phyloP scores from a whole-genome alignment of 371 early-diverging fungal species.

The Phascolomyces articulosus region DNA sequence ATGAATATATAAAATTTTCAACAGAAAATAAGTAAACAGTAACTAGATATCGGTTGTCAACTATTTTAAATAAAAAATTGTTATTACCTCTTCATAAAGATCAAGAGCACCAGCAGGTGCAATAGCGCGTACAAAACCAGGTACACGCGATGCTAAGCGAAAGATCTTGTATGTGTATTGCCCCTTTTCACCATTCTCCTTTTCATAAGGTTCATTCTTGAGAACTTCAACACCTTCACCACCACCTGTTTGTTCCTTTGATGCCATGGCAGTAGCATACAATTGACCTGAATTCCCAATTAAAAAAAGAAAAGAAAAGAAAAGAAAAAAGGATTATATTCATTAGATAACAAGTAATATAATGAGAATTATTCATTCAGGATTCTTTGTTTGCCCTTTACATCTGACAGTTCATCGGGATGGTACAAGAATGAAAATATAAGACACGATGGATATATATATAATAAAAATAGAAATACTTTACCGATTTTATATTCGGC shows the following conservation, averaged over 20 bases:
- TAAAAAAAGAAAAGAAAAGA: constrained; percentile 1
- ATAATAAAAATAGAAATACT: too few species aligned
- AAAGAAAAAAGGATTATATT: background rate
- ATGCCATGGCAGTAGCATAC: constrained; percentile 75
- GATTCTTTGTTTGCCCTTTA: too few species aligned
- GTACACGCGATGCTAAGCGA: constrained; percentile 64
- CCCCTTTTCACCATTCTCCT: constrained; percentile 66
- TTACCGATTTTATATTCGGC: constrained; percentile 69
- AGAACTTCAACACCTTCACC: constrained; percentile 55
- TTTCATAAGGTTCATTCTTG: constrained; percentile 46
- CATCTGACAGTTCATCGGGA: constrained; percentile 8
- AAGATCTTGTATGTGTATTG: constrained; percentile 83
- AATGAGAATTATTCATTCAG: too few species aligned
- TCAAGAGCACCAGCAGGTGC: constrained; percentile 68
- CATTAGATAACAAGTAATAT: background rate
- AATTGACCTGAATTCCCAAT: constrained; percentile 57
- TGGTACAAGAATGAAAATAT: background rate
- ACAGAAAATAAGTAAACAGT: background rate
- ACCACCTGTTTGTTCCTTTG: constrained; percentile 74
- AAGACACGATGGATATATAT: background rate
- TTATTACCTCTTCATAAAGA: constrained; percentile 62
- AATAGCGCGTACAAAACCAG: constrained; percentile 58
- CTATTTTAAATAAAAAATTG: background rate
- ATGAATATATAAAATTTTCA: too few species aligned
- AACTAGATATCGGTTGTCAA: background rate